Base-by-base conservation (phyloP, 495 filamentous ascomycete genomes). In the Xylaria nigripes region DNA sequence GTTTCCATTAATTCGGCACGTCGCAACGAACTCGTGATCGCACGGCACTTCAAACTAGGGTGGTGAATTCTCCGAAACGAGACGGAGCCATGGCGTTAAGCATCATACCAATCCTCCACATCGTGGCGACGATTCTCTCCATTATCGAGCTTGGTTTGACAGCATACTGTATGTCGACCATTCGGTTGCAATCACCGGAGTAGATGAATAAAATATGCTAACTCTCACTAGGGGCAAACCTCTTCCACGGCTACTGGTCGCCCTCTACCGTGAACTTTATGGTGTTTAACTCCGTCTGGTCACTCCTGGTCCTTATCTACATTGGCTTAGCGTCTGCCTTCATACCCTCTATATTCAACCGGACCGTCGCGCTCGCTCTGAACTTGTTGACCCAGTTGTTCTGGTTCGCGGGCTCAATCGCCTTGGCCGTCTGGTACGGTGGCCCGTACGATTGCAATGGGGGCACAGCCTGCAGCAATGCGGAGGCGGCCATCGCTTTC, bases 321-420 rank as follows among this genome's bases (percentile, higher is more conserved):
- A 76, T 93, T 50, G 71, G 76, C 54, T 46, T 89, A 13, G 74
- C 79, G 6, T 86, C 87, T 0, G 67, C 76, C 24, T 81, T 79
- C 65, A 75, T 81, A 61, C 74, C 81, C 1, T 70, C 66, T 42
- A 56, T 81, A 13, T 76, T 77, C 52, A 81, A 86, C 68, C 77
- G 73, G n/a, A 74, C 80, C 24, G 78, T 70, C 34, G 77, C 90
- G 4, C 74, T 87, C 8, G 82, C 60, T n/a, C 70, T 86, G 27
- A 86, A 91, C 56, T 70, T 70, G 42, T 44, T 92, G 12, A 90
- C 88, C n/a, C 84, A 81, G 75, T 76, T 91, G 34, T 90, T 92
- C 75, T 94, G 90, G 90, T 90, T 95, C 65, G 82, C 84, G 0
- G 88, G 87, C 23, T 86, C 86, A 55, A 83, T 94, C 63, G 87